Conservation (phyloP, 208 protist genomes). For the Crithidia sp. region DNA sequence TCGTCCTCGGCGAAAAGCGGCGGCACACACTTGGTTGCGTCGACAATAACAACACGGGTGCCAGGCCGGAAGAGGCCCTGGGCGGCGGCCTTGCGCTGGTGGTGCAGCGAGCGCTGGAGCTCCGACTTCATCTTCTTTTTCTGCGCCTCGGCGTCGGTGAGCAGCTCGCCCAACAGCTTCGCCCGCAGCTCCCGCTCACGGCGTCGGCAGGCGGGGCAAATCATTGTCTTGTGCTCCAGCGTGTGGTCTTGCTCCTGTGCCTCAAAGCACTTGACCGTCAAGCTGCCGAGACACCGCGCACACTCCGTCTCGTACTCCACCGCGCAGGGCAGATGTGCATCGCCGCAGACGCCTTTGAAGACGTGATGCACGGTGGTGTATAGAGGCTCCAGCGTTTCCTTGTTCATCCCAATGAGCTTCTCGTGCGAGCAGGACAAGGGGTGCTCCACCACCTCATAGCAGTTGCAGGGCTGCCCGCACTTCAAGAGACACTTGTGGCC, state of each 20-base stretch:
- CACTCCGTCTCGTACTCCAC: slow-evolving; percentile 84
- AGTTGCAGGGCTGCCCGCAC: slow-evolving; percentile 78
- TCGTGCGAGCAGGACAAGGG: slow-evolving; percentile 72
- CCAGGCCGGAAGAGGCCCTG: slow-evolving; percentile 82
- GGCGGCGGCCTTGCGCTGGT: slow-evolving; percentile 83
- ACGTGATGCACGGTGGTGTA: slow-evolving; percentile 77
- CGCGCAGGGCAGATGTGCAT: slow-evolving; percentile 65
- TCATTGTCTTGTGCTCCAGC: slow-evolving; percentile 49
- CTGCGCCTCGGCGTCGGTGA: slow-evolving; percentile 66
- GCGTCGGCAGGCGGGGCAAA: slow-evolving; percentile 71
- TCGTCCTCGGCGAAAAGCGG: slow-evolving; percentile 82
- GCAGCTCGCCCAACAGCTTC: slow-evolving; percentile 67
- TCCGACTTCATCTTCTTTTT: slow-evolving; percentile 74
- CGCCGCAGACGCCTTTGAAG: slow-evolving; percentile 82
- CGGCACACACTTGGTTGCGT: slow-evolving; percentile 72
- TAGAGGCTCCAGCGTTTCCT: slow-evolving; percentile 68
- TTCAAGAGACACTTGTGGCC: slow-evolving; percentile 74
- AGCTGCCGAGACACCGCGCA: slow-evolving; percentile 63
- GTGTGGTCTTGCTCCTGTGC: slow-evolving; percentile 62
- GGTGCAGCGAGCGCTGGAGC: slow-evolving; percentile 68
- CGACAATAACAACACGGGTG: slow-evolving; percentile 74
- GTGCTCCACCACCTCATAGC: slow-evolving; percentile 73
- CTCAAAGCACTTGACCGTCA: slow-evolving; percentile 75
- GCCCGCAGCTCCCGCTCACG: slow-evolving; percentile 76
- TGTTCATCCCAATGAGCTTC: slow-evolving; percentile 72